A percentile compares a stretch with the other conserved stretches of the same genome.
These are phyloP conservation scores for Coprinopsis strossmayeri DNA, from an alignment of 768 basidiomycete species.

Conservation along the genomic window DNA sequence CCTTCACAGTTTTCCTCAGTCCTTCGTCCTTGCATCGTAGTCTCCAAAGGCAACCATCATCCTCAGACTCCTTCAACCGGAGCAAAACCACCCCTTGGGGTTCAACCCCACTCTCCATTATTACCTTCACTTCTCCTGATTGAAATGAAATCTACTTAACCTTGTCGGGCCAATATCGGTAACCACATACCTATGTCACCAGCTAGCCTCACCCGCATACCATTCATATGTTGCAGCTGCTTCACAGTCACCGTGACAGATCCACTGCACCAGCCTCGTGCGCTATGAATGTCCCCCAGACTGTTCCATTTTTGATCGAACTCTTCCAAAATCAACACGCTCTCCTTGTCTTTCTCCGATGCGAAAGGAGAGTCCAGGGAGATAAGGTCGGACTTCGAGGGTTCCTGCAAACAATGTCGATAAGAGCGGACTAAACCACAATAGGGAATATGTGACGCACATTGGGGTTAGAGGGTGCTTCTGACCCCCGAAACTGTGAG, in stretches of 20 bases:
- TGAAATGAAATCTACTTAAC: slow-evolving; percentile 11
- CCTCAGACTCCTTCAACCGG: slow-evolving; percentile 57
- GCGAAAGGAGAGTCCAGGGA: slow-evolving; percentile 68
- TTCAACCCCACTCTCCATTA: slow-evolving; percentile 16
- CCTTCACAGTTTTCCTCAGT: slow-evolving; percentile 39
- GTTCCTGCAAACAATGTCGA: slow-evolving; percentile 16
- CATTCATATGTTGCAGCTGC: slow-evolving; percentile 41
- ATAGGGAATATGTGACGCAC: slow-evolving; percentile 9
- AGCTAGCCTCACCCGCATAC: slow-evolving; percentile 39
- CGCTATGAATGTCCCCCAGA: slow-evolving; percentile 31
- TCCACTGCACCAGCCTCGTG: slow-evolving; percentile 66
- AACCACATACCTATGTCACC: slow-evolving; percentile 48
- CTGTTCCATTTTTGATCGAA: slow-evolving; percentile 57
- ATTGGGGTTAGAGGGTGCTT: not conserved
- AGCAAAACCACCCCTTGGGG: slow-evolving; percentile 29
- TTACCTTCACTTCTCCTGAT: slow-evolving; percentile 62
- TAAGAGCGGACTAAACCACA: slow-evolving; percentile 4
- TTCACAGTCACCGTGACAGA: slow-evolving; percentile 49
- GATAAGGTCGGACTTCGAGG: slow-evolving; percentile 52
- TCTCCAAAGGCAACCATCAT: slow-evolving; percentile 69
- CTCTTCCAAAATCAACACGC: slow-evolving; percentile 21
- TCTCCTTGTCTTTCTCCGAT: slow-evolving; percentile 14
- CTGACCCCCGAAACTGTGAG: not conserved
- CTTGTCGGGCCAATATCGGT: no score
- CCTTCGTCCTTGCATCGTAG: slow-evolving; percentile 45